These are phyloP conservation scores for Isatis tinctoria DNA, from an alignment of 345 rosid genomes.

Conservation along the genomic window DNA sequence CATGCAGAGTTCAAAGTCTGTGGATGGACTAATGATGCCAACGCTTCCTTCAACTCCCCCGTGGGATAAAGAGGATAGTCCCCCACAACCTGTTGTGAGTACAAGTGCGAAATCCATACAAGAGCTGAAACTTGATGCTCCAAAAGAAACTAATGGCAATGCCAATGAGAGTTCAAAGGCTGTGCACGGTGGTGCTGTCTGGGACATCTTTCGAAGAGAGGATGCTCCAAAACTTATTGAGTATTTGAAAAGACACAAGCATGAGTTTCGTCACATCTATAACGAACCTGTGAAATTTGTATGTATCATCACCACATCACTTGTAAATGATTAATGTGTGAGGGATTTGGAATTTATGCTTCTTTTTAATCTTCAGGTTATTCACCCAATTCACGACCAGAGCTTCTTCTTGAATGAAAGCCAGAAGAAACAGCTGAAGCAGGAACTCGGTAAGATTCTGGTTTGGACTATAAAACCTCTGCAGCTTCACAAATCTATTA, in stretches of 20 bases:
- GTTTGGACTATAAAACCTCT: not conserved
- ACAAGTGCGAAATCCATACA: not conserved
- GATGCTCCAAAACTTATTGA: conserved; percentile 69
- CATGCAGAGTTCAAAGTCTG: not conserved
- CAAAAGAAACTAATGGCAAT: conserved; percentile 3
- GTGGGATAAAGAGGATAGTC: not conserved
- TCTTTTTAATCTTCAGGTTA: conserved; percentile 46
- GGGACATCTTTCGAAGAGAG: conserved; percentile 77
- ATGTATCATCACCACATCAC: not conserved
- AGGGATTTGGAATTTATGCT: conserved; percentile 16
- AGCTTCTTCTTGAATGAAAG: conserved; percentile 49
- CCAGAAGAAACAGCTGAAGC: conserved; percentile 72
- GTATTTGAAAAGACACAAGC: conserved; percentile 56
- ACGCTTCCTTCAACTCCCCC: not conserved
- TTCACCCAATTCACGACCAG: conserved; percentile 77
- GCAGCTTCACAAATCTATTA: not conserved
- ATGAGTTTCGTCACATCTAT: conserved; percentile 60
- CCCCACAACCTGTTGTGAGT: not conserved
- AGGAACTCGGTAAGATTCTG: conserved; percentile 54
- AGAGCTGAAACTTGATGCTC: conserved; percentile 13
- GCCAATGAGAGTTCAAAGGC: not conserved
- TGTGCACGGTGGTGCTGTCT: conserved; percentile 56
- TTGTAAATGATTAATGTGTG: conserved; percentile 4
- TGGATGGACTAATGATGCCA: not conserved
- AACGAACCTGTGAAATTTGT: conserved; percentile 17